Conservation (phyloP, 441 rosid species). For the Mallotus japonicus region DNA sequence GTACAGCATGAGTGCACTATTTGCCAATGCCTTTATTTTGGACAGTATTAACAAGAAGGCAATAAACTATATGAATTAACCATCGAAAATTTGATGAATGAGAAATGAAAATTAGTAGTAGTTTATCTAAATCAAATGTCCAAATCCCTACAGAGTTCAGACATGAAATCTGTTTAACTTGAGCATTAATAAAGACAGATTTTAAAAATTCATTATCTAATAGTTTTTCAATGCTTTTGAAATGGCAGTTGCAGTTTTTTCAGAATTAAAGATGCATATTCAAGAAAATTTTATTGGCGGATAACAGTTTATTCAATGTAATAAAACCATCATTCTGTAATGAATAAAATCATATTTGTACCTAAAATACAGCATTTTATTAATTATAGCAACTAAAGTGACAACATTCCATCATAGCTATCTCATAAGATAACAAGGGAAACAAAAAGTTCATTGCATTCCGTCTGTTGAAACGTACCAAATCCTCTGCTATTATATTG, state of each 20-base stretch:
- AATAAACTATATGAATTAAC: background rate
- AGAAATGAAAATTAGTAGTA: background rate
- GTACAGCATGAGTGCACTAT: background rate
- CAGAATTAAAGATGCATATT: background rate
- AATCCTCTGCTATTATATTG: slow-evolving; percentile 87
- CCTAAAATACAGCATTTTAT: background rate
- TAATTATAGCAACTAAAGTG: background rate
- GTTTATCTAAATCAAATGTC: background rate
- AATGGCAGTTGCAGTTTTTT: background rate
- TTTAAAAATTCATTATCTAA: too few species aligned
- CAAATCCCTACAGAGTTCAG: background rate
- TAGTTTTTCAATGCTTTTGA: background rate
- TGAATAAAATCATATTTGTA: background rate
- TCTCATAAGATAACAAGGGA: slow-evolving; percentile 12
- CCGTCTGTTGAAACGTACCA: slow-evolving; percentile 52
- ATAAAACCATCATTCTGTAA: background rate
- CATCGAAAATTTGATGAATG: background rate
- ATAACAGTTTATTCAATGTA: background rate
- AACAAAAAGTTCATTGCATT: slow-evolving; percentile 5
- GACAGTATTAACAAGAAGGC: background rate
- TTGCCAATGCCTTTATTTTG: background rate
- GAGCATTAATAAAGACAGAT: background rate
- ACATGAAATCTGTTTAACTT: background rate
- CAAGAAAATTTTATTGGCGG: background rate
- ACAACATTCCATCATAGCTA: background rate